Conservation (phyloP, 106 monocot species). For the Triglochin maritima region DNA sequence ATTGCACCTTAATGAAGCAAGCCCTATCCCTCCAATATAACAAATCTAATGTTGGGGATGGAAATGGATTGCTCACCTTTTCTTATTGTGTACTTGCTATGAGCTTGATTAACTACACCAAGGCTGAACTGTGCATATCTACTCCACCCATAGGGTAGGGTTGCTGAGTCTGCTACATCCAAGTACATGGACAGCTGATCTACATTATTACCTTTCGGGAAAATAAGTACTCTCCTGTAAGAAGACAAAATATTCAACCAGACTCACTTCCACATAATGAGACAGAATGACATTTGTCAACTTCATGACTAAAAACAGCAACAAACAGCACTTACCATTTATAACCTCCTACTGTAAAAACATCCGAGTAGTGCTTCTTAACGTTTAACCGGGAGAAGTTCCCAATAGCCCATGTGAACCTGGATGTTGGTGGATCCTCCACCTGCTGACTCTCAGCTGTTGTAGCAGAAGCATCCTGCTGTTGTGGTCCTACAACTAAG, state of each 20-base stretch:
- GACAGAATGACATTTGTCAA: not conserved
- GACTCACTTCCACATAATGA: not conserved
- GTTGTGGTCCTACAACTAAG: slow-evolving; percentile 5
- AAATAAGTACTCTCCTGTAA: slow-evolving; percentile 69
- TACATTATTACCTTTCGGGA: slow-evolving; percentile 91
- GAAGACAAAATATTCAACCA: not conserved
- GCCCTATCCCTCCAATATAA: no score
- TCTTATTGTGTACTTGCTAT: slow-evolving; percentile 35
- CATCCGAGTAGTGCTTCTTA: slow-evolving; percentile 34
- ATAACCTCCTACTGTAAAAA: slow-evolving; percentile 26
- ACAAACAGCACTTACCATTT: slow-evolving; percentile 24
- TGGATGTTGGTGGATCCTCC: slow-evolving; percentile 32
- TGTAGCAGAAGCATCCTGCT: slow-evolving; percentile 5
- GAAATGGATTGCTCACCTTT: slow-evolving; percentile 10
- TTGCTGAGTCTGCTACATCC: slow-evolving; percentile 78
- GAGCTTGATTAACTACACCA: slow-evolving; percentile 66
- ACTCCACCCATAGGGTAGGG: slow-evolving; percentile 79
- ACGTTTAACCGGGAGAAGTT: slow-evolving; percentile 30
- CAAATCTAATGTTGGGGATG: not conserved
- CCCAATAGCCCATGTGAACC: slow-evolving; percentile 37
- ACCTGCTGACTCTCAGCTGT: slow-evolving; percentile 26
- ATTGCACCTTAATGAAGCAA: no score
- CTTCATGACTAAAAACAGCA: not conserved
- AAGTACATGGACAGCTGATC: slow-evolving; percentile 86
- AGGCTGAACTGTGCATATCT: slow-evolving; percentile 79